A percentile compares a stretch with the other conserved stretches of the same genome.
Evolutionary conservation across 805 yeast genomes (phyloP).

Genomic region (Candida tibetensis): DNA sequence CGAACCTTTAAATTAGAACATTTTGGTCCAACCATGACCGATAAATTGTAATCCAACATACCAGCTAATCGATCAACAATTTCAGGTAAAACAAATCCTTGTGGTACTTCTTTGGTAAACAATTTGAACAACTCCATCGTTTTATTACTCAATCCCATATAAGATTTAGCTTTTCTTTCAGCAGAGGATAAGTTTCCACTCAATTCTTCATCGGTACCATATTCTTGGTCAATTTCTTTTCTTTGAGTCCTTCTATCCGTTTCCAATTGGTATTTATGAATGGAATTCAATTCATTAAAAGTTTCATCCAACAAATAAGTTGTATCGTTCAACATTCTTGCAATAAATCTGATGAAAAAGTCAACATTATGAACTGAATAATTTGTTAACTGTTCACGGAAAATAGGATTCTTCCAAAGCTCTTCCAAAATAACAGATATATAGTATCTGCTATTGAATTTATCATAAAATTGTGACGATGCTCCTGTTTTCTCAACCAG

Average conservation of each 20-base stretch:
- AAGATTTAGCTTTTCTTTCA: slow-evolving; percentile 76
- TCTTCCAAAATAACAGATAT: slow-evolving; percentile 80
- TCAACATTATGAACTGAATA: slow-evolving; percentile 70
- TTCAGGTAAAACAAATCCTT: slow-evolving; percentile 81
- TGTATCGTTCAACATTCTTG: slow-evolving; percentile 91
- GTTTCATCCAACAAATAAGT: slow-evolving; percentile 92
- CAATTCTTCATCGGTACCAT: slow-evolving; percentile 61
- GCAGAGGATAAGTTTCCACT: slow-evolving; percentile 54
- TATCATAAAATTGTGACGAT: slow-evolving; percentile 91
- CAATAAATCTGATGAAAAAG: slow-evolving; percentile 88
- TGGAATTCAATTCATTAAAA: slow-evolving; percentile 69
- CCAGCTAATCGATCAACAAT: slow-evolving; percentile 92
- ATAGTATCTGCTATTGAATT: slow-evolving; percentile 85
- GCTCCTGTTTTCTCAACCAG: slow-evolving; percentile 96
- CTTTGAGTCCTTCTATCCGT: slow-evolving; percentile 45
- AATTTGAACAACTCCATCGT: slow-evolving; percentile 75
- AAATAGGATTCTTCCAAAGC: slow-evolving; percentile 72
- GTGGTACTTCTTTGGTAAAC: slow-evolving; percentile 83
- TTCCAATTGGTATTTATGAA: slow-evolving; percentile 74
- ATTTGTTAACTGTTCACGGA: slow-evolving; percentile 62
- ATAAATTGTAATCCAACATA: slow-evolving; percentile 90
- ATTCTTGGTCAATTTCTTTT: slow-evolving; percentile 30
- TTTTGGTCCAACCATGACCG: slow-evolving; percentile 92
- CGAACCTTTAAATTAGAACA: slow-evolving; percentile 84
- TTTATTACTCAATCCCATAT: slow-evolving; percentile 78